Base-by-base conservation (phyloP, 1,139 yeast genomes). In the Hansenula lynferdii region DNA sequence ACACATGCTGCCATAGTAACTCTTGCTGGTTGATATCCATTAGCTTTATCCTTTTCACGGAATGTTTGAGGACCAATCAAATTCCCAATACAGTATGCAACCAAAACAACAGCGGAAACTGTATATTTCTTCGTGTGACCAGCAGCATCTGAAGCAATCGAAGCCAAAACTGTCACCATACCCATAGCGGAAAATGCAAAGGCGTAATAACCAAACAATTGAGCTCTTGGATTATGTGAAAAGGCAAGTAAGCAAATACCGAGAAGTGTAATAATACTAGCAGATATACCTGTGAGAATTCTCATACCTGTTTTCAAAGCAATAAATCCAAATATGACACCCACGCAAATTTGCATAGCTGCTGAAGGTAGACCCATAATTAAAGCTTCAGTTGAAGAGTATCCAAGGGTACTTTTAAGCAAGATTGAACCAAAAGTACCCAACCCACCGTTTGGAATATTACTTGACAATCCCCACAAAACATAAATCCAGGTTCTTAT, bases 91-190 rank as follows among this genome's bases (percentile, higher is more conserved):
- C 80, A 75, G 55, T 74, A 77, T 2, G 73, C 77, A 38, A 77
- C 60, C 42, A 77, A 62, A 35, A 72, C 54, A 56, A 71, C 45
- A 3, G 66, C 65, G 30, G 56, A 55, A 12, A 65, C 64, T 11
- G 74, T 64, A 24, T 66, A 55, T 48, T 75, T 77, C 56, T 78
- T 78, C 23, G 84, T 76, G 45, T 72, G 74, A 11, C 85, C 85
- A 6, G 79, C 77, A 22, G 69, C 65, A 53, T 78, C 77, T 6
- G 78, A 66, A 8, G 77, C 59, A 31, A 77, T 61, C 36, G 62
- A 58, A 18, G 74, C 61, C 37, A 54, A 34, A 8, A 28, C 19
- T 14, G 31, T 19, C 9, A 29, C 24, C 24, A 29, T 29, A 4
- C 31, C 31, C 3, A 20, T 19, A 6, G 24, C 23, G 20, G 10